These are phyloP conservation scores for Chamaenerion angustifolium DNA, from an alignment of 345 rosid genomes.

Conservation along the genomic window DNA sequence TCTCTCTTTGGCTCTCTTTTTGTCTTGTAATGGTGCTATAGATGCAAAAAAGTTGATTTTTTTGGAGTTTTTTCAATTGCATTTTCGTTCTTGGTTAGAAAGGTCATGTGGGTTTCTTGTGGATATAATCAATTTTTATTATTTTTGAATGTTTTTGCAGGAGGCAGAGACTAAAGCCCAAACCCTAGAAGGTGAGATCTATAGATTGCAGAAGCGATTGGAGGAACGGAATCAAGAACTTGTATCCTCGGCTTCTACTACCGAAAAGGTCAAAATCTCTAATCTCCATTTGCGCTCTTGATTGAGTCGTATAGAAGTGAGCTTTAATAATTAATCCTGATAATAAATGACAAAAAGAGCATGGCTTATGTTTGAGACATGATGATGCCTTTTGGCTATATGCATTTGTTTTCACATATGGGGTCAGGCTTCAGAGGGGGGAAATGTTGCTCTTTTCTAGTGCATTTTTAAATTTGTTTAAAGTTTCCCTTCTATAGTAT, in stretches of 20 bases:
- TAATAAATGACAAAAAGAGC: too few species aligned
- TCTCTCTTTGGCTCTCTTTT: constrained; percentile 2
- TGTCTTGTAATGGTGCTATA: neutral
- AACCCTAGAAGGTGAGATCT: constrained; percentile 49
- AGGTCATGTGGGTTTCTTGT: constrained; percentile 4
- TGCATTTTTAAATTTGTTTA: neutral
- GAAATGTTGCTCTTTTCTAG: constrained; percentile 8
- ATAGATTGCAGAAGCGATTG: constrained; percentile 29
- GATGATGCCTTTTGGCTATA: constrained; percentile 8
- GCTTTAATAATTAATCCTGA: too few species aligned
- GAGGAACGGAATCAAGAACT: constrained; percentile 53
- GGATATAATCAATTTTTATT: neutral
- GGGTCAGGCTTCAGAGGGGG: constrained; percentile 18
- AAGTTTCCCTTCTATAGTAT: too few species aligned
- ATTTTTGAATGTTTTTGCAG: constrained; percentile 20
- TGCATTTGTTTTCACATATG: constrained; percentile 10
- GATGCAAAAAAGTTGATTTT: too few species aligned
- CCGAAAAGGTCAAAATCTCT: constrained; percentile 48
- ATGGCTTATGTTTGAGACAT: neutral
- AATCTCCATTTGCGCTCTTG: neutral
- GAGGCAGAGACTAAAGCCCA: constrained; percentile 70
- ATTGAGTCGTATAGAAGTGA: neutral
- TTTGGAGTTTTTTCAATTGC: neutral
- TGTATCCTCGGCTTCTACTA: constrained; percentile 43
- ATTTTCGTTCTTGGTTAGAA: neutral